phyloP scores from a whole-genome alignment of 345 rosid species.

The Dipteronia sinensis region DNA sequence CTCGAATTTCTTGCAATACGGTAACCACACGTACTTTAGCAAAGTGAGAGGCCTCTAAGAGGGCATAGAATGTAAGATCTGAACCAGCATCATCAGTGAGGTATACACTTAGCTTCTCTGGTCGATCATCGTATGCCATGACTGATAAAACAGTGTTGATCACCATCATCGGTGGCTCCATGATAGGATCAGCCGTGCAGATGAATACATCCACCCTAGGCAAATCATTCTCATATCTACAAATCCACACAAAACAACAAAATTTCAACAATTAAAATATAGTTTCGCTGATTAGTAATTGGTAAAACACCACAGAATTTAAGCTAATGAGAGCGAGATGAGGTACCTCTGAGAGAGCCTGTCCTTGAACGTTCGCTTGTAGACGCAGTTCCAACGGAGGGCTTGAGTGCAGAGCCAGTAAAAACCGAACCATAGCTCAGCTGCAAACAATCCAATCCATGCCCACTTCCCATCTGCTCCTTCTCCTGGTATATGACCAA shows the following conservation, averaged over 20 bases:
- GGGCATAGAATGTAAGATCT: slow-evolving; percentile 39
- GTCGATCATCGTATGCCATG: slow-evolving; percentile 38
- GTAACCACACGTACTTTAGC: slow-evolving; percentile 41
- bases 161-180: slow-evolving; percentile 48
- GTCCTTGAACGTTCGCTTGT: slow-evolving; percentile 35
- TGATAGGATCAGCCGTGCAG: slow-evolving; percentile 47
- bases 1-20: slow-evolving; percentile 33
- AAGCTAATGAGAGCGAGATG: too few species aligned
- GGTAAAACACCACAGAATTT: too few species aligned
- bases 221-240: slow-evolving; percentile 28
- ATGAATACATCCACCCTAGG: slow-evolving; percentile 39
- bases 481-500: slow-evolving; percentile 21
- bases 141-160: slow-evolving; percentile 39
- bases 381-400: slow-evolving; percentile 43
- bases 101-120: slow-evolving; percentile 36
- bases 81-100: slow-evolving; percentile 50
- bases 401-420: slow-evolving; percentile 53
- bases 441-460: slow-evolving; percentile 44
- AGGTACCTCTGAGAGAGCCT: slow-evolving; percentile 44
- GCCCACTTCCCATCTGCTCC: slow-evolving; percentile 27
- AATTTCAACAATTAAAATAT: too few species aligned
- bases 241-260: too few species aligned
- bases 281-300: too few species aligned
- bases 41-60: slow-evolving; percentile 39
- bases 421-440: slow-evolving; percentile 50